These are phyloP conservation scores for Clavariopsis aquatica DNA, from an alignment of 495 filamentous ascomycete genomes.

Conservation along the genomic window DNA sequence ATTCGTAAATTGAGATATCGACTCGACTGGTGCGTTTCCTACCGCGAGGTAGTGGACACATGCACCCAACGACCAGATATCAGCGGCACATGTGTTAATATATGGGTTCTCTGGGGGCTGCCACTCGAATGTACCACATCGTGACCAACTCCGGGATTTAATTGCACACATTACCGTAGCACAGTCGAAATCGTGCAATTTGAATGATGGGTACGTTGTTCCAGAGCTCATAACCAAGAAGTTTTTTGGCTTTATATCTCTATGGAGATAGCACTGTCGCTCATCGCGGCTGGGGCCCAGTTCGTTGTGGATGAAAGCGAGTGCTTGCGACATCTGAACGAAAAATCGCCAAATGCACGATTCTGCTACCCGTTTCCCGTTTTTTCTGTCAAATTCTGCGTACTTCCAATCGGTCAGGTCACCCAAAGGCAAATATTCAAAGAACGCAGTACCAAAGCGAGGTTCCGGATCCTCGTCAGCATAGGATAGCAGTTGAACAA, in stretches of 20 bases:
- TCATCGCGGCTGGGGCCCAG: neutral
- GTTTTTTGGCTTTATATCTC: slow-evolving; percentile 38
- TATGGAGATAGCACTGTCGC: slow-evolving; percentile 20
- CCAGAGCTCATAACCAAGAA: slow-evolving; percentile 26
- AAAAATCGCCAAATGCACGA: slow-evolving; percentile 31
- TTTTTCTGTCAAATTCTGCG: neutral
- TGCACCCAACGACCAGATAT: slow-evolving; percentile 30
- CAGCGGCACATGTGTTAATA: slow-evolving; percentile 29
- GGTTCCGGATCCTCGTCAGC: neutral
- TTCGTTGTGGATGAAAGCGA: slow-evolving; percentile 30
- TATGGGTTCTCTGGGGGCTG: slow-evolving; percentile 26
- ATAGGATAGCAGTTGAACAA: slow-evolving; percentile 13
- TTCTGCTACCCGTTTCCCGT: slow-evolving; percentile 23
- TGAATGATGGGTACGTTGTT: slow-evolving; percentile 33
- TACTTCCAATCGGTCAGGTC: slow-evolving; percentile 23
- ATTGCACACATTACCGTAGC: neutral
- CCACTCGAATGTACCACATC: slow-evolving; percentile 22
- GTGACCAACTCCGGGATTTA: neutral
- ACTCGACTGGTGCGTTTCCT: slow-evolving; percentile 18
- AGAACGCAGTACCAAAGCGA: neutral
- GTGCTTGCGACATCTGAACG: slow-evolving; percentile 30
- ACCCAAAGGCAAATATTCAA: slow-evolving; percentile 21
- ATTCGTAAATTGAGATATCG: neutral
- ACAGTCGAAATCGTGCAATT: slow-evolving; percentile 31
- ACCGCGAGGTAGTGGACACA: slow-evolving; percentile 25